Percentiles rank a stretch among this genome's conserved stretches.
Conservation (phyloP, 2,329 filamentous ascomycete genomes). For the Clonostachys rosea region DNA sequence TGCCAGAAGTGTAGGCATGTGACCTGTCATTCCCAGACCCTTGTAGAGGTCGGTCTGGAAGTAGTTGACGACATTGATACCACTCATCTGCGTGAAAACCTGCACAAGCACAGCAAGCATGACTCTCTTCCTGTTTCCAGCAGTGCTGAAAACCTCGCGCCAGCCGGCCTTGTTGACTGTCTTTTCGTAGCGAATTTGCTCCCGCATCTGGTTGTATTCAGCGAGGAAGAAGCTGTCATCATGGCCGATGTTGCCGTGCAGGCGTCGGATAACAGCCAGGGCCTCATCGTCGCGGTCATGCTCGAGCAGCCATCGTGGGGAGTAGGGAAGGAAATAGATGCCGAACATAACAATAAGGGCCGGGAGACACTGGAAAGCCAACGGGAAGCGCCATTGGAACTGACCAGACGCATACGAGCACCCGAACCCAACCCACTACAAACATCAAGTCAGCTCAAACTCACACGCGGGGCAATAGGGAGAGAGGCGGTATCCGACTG, state of each 20-base stretch:
- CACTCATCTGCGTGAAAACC: slow-evolving; percentile 56
- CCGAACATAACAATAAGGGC: slow-evolving; percentile 10
- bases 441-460: no score
- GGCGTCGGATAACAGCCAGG: slow-evolving; percentile 29
- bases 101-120: slow-evolving; percentile 55
- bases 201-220: slow-evolving; percentile 47
- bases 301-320: slow-evolving; percentile 18
- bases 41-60: slow-evolving; percentile 35
- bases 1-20: not conserved
- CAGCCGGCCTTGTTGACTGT: not conserved
- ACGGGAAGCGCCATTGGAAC: slow-evolving; percentile 11
- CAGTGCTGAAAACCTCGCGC: slow-evolving; percentile 19
- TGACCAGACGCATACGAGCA: not conserved
- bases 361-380: slow-evolving; percentile 14
- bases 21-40: not conserved
- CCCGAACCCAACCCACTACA: not conserved
- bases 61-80: slow-evolving; percentile 53
- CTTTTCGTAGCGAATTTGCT: not conserved
- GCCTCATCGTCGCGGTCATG: slow-evolving; percentile 33
- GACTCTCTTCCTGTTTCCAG: slow-evolving; percentile 49
- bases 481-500: no score
- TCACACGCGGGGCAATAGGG: no score
- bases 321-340: slow-evolving; percentile 16
- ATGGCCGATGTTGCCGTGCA: slow-evolving; percentile 42
- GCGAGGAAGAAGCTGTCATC: slow-evolving; percentile 50